These are phyloP conservation scores for Yamadazyma spencermartinsiae DNA, from an alignment of 1,139 yeast species.

Conservation along the genomic window DNA sequence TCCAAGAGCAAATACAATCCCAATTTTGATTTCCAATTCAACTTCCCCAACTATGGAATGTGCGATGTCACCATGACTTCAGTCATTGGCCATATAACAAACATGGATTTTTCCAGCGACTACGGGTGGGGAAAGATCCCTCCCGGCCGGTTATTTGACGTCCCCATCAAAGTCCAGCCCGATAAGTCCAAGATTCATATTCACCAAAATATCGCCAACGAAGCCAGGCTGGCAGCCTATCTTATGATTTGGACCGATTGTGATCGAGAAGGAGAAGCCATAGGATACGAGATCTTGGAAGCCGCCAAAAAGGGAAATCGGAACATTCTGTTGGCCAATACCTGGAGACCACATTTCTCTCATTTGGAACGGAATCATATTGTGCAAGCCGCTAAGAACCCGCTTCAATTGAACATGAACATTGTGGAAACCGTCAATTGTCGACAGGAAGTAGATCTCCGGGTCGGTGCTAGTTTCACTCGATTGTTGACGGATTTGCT, in stretches of 20 bases:
- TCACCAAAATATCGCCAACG: slow-evolving; percentile 56
- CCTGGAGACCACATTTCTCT: slow-evolving; percentile 79
- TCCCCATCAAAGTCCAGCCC: slow-evolving; percentile 53
- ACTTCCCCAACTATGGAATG: slow-evolving; percentile 57
- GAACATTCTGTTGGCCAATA: slow-evolving; percentile 44
- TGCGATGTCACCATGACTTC: slow-evolving; percentile 91
- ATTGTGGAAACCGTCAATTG: slow-evolving; percentile 84
- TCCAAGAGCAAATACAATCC: slow-evolving; percentile 64
- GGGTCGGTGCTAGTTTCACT: slow-evolving; percentile 90
- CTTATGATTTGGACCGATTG: slow-evolving; percentile 98
- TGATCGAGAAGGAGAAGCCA: slow-evolving; percentile 96
- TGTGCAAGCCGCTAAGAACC: slow-evolving; percentile 69
- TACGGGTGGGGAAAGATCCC: slow-evolving; percentile 68
- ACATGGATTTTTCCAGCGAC: slow-evolving; percentile 63
- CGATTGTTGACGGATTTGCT: slow-evolving; percentile 63
- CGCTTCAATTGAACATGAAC: slow-evolving; percentile 60
- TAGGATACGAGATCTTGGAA: slow-evolving; percentile 80
- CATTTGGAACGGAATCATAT: slow-evolving; percentile 82
- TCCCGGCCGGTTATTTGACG: slow-evolving; percentile 66
- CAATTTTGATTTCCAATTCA: slow-evolving; percentile 76
- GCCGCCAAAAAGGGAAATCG: slow-evolving; percentile 64
- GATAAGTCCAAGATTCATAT: slow-evolving; percentile 23
- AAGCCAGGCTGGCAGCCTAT: slow-evolving; percentile 59
- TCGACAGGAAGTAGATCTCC: slow-evolving; percentile 81
- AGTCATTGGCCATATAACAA: slow-evolving; percentile 81